Percentiles rank a stretch among this genome's conserved stretches.
These are phyloP conservation scores for Pseudogymnoascus sp. DNA, from an alignment of 2,329 filamentous ascomycete genomes.

Conservation along the genomic window DNA sequence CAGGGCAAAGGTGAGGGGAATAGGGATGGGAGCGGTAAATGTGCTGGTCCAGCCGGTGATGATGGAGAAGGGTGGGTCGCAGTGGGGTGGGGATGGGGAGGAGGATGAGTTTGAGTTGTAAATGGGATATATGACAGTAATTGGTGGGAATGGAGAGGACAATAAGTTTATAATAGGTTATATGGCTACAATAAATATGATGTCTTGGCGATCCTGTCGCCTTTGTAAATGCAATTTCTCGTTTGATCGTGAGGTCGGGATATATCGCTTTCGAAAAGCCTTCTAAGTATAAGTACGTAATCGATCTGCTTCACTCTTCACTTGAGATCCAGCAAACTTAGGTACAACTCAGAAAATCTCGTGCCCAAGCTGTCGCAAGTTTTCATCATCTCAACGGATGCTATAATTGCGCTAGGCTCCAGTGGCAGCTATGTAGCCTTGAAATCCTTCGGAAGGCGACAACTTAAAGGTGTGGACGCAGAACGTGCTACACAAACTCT, in stretches of 20 bases:
- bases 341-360: too few relatives aligned
- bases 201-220: background rate
- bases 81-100: background rate
- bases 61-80: background rate
- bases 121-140: background rate
- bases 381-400: background rate
- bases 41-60: background rate
- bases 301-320: background rate
- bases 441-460: background rate
- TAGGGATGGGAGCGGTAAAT: background rate
- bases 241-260: background rate
- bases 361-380: background rate
- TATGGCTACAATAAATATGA: background rate
- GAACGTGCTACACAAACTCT: background rate
- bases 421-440: background rate
- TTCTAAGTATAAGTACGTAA: background rate
- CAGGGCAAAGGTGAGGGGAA: background rate
- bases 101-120: background rate
- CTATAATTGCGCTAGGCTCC: too few relatives aligned
- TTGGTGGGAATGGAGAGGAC: background rate
- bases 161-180: background rate
- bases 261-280: background rate
- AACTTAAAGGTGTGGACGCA: too few relatives aligned
- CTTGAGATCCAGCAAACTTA: background rate
- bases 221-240: background rate